Evolutionary conservation across 108 stramenopile genomes (phyloP).

Genomic region (Chaetoceros tenuissimus): DNA sequence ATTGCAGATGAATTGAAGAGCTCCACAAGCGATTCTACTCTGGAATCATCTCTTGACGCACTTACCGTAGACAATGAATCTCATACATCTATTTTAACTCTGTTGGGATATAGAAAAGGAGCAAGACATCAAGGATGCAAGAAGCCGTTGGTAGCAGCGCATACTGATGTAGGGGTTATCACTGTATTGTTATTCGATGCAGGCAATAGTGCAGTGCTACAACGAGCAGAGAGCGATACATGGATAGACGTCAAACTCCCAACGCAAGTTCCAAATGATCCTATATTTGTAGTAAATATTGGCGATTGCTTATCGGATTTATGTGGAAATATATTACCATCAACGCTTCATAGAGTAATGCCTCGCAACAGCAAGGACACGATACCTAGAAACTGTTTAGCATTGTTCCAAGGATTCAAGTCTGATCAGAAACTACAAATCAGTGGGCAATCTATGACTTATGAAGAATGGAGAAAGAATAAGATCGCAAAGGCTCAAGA

Average conservation of each 20-base stretch:
- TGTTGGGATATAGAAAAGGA: conserved; percentile 54
- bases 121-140: conserved; percentile 35
- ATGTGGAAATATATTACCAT: conserved; percentile 33
- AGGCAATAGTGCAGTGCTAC: conserved; percentile 50
- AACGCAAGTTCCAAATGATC: conserved; percentile 29
- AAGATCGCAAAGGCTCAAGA: conserved; percentile 46
- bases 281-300: conserved; percentile 67
- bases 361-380: conserved; percentile 12
- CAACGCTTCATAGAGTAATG: conserved; percentile 65
- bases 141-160: conserved; percentile 55
- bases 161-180: conserved; percentile 71
- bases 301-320: conserved; percentile 73
- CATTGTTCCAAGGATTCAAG: conserved; percentile 68
- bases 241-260: conserved; percentile 58
- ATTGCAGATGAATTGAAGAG: conserved; percentile 51
- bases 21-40: background rate
- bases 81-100: conserved; percentile 60
- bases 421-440: conserved; percentile 17
- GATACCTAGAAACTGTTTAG: conserved; percentile 43
- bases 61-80: conserved; percentile 1
- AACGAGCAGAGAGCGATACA: conserved; percentile 22
- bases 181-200: conserved; percentile 61
- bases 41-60: background rate
- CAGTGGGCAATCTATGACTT: conserved; percentile 29
- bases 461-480: conserved; percentile 57